These are phyloP conservation scores for Scorias spongiosa DNA, from an alignment of 2,329 filamentous ascomycete species.

Conservation along the genomic window DNA sequence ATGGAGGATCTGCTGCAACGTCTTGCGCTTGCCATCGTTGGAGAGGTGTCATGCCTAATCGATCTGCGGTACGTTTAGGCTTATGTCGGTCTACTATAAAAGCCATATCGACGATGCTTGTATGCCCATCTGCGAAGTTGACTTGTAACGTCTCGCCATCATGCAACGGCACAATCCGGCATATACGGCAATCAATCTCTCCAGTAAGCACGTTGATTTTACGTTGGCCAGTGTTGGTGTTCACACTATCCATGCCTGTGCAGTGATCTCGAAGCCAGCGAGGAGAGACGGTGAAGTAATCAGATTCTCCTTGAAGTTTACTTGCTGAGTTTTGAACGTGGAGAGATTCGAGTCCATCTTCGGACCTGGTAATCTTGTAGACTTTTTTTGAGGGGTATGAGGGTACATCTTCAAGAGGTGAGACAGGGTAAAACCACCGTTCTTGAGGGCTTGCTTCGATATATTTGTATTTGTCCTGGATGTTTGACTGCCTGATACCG, in stretches of 20 bases:
- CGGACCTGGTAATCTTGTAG: too few species aligned
- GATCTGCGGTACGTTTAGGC: background rate
- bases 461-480: too few species aligned
- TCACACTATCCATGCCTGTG: constrained; percentile 13
- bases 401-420: too few species aligned
- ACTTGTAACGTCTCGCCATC: background rate
- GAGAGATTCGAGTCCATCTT: too few species aligned
- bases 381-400: too few species aligned
- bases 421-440: too few species aligned
- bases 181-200: background rate
- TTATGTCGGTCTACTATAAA: background rate
- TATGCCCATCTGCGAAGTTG: constrained; percentile 10
- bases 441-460: too few species aligned
- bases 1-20: constrained; percentile 13
- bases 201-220: constrained; percentile 16
- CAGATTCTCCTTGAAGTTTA: too few species aligned
- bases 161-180: background rate
- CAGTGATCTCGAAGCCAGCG: constrained; percentile 12
- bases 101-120: constrained; percentile 4
- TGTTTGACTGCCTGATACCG: too few species aligned
- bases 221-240: constrained; percentile 16
- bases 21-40: constrained; percentile 10
- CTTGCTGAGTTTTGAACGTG: too few species aligned
- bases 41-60: background rate
- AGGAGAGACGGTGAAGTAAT: background rate